Evolutionary conservation across 2,329 filamentous ascomycete species (phyloP), one percentile per base, ranked within the genome.

Genomic region (Fusarium succisae): DNA sequence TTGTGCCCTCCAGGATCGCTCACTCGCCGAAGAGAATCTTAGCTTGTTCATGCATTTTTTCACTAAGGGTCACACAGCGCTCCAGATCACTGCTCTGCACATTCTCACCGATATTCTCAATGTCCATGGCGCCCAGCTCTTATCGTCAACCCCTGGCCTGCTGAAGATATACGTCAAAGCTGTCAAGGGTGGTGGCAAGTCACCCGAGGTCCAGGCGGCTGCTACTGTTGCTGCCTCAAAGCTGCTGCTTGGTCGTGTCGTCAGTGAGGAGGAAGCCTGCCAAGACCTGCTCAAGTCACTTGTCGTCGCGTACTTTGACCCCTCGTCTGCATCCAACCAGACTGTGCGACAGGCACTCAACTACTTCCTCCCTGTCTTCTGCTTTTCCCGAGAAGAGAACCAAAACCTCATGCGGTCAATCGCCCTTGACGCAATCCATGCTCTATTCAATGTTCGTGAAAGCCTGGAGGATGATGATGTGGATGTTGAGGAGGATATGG

Each of bases 11-110:
- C 90, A 99, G 13, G 95, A 98, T 80, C 94, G 94, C 83, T 94
- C 94, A 14, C 90, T 98, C 28, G 96, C 96, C 0, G 92, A 96
- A 80, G 95, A 97, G 81, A 98, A 99, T 81, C 86, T 98, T 73
- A 92, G 91, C 0, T 88, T 99, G 7, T 99, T 99, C 83, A 93
- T 98, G 82, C 95, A 98, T 81, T 98, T 97, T 86, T 98, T 97
- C 84, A 93, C 87, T 82, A 98, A 97, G 84, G 96, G 96, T 3
- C 95, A 98, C 79, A 91, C 96, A 15, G 91, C 92, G 1, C 87
- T 99, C 44, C 96, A 98, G 81, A 93, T 96, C 57, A 97, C 95
- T 14, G 93, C 95, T 0, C 85, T 98, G 38, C 94, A 98, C 73
- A 97, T 98, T 71, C 89, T 99, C 38, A 95, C 94, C 15, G 96